These are phyloP conservation scores for Bifiguratus adelaidae DNA, from an alignment of 192 early-diverging fungal species.

Conservation along the genomic window DNA sequence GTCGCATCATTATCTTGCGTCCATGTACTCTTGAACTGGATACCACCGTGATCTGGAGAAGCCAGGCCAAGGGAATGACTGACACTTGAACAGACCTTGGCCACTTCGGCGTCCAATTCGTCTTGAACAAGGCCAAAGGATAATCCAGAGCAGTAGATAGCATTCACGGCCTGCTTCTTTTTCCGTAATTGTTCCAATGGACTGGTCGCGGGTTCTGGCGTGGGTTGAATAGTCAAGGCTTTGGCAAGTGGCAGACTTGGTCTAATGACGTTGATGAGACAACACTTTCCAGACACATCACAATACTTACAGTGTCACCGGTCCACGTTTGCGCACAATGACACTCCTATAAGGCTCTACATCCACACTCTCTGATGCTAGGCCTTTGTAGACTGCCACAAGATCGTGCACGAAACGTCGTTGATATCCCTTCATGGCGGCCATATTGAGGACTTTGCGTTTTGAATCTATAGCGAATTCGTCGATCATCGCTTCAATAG, in stretches of 20 bases:
- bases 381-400: constrained; percentile 60
- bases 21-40: constrained; percentile 32
- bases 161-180: constrained; percentile 42
- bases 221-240: neutral
- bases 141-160: constrained; percentile 38
- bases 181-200: constrained; percentile 24
- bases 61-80: constrained; percentile 5
- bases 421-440: constrained; percentile 49
- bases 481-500: constrained; percentile 52
- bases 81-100: constrained; percentile 29
- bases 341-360: constrained; percentile 66
- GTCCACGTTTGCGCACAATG: constrained; percentile 30
- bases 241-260: constrained; percentile 11
- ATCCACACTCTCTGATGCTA: constrained; percentile 69
- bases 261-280: neutral
- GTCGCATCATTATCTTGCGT: constrained; percentile 37
- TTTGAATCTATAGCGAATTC: constrained; percentile 54
- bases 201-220: constrained; percentile 1
- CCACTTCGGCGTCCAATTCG: constrained; percentile 33
- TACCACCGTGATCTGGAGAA: constrained; percentile 3
- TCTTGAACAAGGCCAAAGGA: constrained; percentile 34
- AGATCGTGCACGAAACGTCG: constrained; percentile 68
- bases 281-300: neutral
- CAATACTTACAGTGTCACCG: neutral
- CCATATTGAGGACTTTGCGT: constrained; percentile 45